Conservation (phyloP, 164 flowering plant species). For the Vitis labrusca region DNA sequence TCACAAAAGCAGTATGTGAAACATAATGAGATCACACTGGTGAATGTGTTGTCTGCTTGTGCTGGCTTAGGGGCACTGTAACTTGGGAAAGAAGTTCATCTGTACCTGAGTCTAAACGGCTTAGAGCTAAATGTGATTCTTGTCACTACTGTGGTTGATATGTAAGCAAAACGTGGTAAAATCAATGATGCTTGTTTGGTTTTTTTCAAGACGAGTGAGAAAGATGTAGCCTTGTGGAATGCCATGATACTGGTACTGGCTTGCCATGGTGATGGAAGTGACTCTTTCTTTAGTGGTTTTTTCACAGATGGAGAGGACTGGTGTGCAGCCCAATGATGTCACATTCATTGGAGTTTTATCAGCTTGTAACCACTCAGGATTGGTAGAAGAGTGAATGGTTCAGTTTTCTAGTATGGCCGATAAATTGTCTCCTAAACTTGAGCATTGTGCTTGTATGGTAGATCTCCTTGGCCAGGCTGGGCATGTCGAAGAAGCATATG, state of each 20-base stretch:
- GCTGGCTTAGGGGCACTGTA: slow-evolving; percentile 18
- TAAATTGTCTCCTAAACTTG: too few species aligned
- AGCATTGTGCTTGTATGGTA: too few species aligned
- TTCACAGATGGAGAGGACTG: slow-evolving; percentile 11
- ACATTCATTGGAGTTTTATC: too few species aligned
- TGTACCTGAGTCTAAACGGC: slow-evolving; percentile 4
- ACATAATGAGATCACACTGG: slow-evolving; percentile 18
- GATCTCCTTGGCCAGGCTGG: too few species aligned
- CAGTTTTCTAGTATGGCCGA: too few species aligned
- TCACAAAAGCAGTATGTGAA: slow-evolving; percentile 7
- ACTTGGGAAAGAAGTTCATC: slow-evolving; percentile 17
- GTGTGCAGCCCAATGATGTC: too few species aligned
- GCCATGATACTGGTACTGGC: slow-evolving; percentile 19
- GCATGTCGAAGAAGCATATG: too few species aligned
- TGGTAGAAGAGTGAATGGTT: too few species aligned
- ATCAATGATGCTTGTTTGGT: slow-evolving; percentile 16
- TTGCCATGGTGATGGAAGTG: slow-evolving; percentile 12
- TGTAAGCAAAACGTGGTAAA: slow-evolving; percentile 21
- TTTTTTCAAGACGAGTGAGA: slow-evolving; percentile 10
- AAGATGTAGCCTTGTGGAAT: slow-evolving; percentile 22
- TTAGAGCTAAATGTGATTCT: slow-evolving; percentile 15
- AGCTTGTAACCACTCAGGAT: too few species aligned
- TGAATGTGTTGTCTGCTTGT: slow-evolving; percentile 23
- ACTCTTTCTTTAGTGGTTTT: slow-evolving; percentile 7
- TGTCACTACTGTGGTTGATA: slow-evolving; percentile 13